Percentiles rank a stretch among this genome's conserved stretches.
These are phyloP conservation scores for Dissophora globulifera DNA, from an alignment of 192 early-diverging fungal genomes.

Conservation along the genomic window DNA sequence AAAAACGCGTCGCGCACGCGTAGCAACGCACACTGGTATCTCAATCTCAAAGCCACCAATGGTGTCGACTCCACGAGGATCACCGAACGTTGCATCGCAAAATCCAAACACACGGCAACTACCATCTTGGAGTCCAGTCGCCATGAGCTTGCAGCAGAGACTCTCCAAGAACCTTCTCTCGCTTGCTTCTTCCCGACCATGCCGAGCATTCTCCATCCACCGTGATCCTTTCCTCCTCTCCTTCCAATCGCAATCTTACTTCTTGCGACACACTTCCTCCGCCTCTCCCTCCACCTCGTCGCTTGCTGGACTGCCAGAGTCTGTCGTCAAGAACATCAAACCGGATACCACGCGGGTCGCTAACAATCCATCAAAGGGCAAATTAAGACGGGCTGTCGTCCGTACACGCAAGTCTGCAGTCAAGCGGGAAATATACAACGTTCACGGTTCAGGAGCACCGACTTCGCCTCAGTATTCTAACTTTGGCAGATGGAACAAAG, in stretches of 20 bases:
- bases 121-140: neutral
- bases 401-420: no score
- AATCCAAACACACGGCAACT: no score
- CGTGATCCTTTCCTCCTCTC: no score
- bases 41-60: neutral
- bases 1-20: no score
- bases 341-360: neutral
- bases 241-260: neutral
- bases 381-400: no score
- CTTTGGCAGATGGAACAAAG: constrained; percentile 18
- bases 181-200: no score
- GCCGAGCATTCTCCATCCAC: neutral
- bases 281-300: neutral
- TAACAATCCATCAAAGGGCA: neutral
- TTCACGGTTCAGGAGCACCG: no score
- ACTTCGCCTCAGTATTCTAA: no score
- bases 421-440: no score
- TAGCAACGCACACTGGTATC: neutral
- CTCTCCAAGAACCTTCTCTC: neutral
- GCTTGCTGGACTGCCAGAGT: neutral
- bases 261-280: neutral
- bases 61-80: no score
- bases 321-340: neutral
- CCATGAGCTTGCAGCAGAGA: constrained; percentile 15
- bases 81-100: no score